phyloP scores from a whole-genome alignment of 441 rosid species.

The Corymbia citriodora region DNA sequence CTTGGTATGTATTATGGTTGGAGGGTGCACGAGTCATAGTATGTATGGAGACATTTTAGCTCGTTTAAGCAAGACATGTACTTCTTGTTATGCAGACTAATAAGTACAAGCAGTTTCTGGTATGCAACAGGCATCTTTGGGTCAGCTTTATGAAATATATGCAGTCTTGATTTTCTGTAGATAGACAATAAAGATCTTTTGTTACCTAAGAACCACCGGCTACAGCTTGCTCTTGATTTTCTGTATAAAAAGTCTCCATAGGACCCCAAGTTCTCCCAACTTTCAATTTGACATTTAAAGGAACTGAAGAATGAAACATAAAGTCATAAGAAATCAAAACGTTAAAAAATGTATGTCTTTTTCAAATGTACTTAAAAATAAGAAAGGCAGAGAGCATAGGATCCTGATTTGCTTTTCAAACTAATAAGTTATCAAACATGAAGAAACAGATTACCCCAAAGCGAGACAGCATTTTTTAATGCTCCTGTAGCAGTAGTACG shows the following conservation, averaged over 20 bases:
- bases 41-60: neutral
- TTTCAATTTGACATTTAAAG: conserved; percentile 77
- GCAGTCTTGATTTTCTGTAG: neutral
- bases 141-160: neutral
- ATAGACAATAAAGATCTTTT: neutral
- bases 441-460: conserved; percentile 44
- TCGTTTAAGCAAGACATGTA: neutral
- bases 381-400: neutral
- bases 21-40: neutral
- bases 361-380: neutral
- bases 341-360: neutral
- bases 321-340: conserved; percentile 4
- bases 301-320: conserved; percentile 45
- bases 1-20: neutral
- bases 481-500: conserved; percentile 55
- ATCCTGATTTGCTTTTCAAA: neutral
- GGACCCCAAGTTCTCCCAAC: conserved; percentile 98
- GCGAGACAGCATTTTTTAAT: conserved; percentile 84
- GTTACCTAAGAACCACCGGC: neutral
- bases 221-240: conserved; percentile 9
- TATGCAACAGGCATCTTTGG: neutral
- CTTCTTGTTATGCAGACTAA: neutral
- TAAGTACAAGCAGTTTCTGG: neutral
- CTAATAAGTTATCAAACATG: neutral
- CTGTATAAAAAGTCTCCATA: conserved; percentile 53